These are phyloP conservation scores for Penicillium taxi DNA, from an alignment of 495 filamentous ascomycete genomes.

Conservation along the genomic window DNA sequence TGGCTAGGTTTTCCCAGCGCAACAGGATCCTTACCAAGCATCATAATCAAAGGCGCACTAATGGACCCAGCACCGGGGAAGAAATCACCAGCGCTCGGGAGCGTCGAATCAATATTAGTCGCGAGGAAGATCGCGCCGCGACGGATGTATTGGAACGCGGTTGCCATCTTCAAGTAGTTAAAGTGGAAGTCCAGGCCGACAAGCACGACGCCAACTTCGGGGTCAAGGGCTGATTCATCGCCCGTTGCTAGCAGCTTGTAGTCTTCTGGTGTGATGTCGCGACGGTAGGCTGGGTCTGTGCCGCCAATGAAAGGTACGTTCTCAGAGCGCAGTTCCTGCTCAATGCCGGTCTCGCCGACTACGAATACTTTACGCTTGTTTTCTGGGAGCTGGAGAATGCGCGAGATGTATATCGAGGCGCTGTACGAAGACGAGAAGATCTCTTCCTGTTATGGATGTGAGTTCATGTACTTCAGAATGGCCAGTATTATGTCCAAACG, in stretches of 20 bases:
- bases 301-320: slow-evolving; percentile 76
- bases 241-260: slow-evolving; percentile 68
- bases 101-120: slow-evolving; percentile 83
- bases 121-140: slow-evolving; percentile 83
- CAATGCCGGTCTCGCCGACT: slow-evolving; percentile 84
- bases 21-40: slow-evolving; percentile 58
- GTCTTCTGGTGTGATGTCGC: slow-evolving; percentile 71
- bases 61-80: slow-evolving; percentile 90
- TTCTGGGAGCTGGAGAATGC: slow-evolving; percentile 69
- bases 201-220: slow-evolving; percentile 82
- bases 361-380: slow-evolving; percentile 89
- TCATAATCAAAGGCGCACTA: slow-evolving; percentile 68
- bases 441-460: slow-evolving; percentile 56
- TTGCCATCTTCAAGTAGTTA: slow-evolving; percentile 84
- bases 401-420: slow-evolving; percentile 90
- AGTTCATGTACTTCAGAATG: slow-evolving; percentile 2
- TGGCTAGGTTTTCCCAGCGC: slow-evolving; percentile 90
- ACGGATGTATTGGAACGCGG: slow-evolving; percentile 77
- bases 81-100: slow-evolving; percentile 68
- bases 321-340: slow-evolving; percentile 74
- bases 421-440: slow-evolving; percentile 95
- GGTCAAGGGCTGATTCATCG: slow-evolving; percentile 58
- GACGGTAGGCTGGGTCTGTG: slow-evolving; percentile 69
- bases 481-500: slow-evolving; percentile 8
- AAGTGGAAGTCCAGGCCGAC: slow-evolving; percentile 85